phyloP scores from a whole-genome alignment of 495 filamentous ascomycete species.

The Lepidopterella palustris region DNA sequence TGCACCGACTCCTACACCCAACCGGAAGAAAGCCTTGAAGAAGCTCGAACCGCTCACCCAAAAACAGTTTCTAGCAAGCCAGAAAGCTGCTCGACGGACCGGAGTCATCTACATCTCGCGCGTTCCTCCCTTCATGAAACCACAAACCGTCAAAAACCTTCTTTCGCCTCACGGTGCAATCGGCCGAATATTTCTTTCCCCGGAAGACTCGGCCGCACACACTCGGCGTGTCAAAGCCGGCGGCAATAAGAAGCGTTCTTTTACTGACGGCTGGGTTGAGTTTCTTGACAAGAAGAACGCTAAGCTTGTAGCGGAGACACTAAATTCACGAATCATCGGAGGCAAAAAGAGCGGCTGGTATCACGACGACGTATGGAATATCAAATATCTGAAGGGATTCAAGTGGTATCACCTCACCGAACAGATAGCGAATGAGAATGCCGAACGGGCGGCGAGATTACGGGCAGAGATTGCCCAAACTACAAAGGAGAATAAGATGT shows the following conservation, averaged over 20 bases:
- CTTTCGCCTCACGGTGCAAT: slow-evolving; percentile 73
- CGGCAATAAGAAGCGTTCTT: slow-evolving; percentile 84
- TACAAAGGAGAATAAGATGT: slow-evolving; percentile 76
- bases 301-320: slow-evolving; percentile 71
- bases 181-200: slow-evolving; percentile 79
- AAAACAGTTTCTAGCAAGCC: slow-evolving; percentile 10
- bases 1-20: slow-evolving; percentile 1
- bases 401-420: slow-evolving; percentile 67
- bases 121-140: slow-evolving; percentile 92
- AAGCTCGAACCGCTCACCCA: slow-evolving; percentile 36
- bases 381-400: slow-evolving; percentile 77
- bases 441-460: slow-evolving; percentile 71
- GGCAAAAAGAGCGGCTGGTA: slow-evolving; percentile 87
- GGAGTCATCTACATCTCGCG: slow-evolving; percentile 87
- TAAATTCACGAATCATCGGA: slow-evolving; percentile 77
- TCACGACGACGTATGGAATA: slow-evolving; percentile 87
- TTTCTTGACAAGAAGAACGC: slow-evolving; percentile 71
- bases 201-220: slow-evolving; percentile 61
- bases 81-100: slow-evolving; percentile 53
- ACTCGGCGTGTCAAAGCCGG: slow-evolving; percentile 54
- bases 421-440: slow-evolving; percentile 73
- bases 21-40: slow-evolving; percentile 30
- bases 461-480: slow-evolving; percentile 72
- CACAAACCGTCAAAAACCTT: slow-evolving; percentile 67
- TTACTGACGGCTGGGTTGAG: slow-evolving; percentile 92